Evolutionary conservation across 192 early-diverging fungal genomes (phyloP), one percentile per base, ranked within the genome.

Genomic region (Coemansia sp.): DNA sequence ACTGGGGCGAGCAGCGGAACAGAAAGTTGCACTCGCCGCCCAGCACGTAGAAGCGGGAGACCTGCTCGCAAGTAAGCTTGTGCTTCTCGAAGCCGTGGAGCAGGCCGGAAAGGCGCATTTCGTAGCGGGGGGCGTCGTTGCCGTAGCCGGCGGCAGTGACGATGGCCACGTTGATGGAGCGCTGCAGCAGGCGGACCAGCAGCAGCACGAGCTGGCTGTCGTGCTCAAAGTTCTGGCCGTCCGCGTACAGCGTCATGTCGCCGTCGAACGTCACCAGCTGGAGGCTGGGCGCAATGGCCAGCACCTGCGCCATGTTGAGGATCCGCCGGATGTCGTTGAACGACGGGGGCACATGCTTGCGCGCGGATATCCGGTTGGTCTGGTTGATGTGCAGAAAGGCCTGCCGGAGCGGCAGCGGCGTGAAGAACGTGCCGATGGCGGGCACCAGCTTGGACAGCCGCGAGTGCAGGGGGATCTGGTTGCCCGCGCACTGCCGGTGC

Each of bases 81-180:
- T 75, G 71, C 0, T 11, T 60, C 1, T 66, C 61, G 53, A 96
- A 87, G 1, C 85, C 83, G 12, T 74, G 62, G 31, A 96, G 64
- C 11, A 96, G 77, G 0, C 93, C 93, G 8, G 82, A 79, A 5
- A 96, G 74, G 14, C 93, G 67, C 32, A 76, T 61, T 69, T 94
- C 90, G 80, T 96, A 96, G 32, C 83, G 71, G 26, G 50, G 37
- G 0, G 87, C 82, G 58, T 90, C 80, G 10, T 74, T 76, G 8
- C 84, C 82, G 71, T 96, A 96, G 3, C 92, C 93, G 1, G 93
- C 93, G 12, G 93, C 93, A 7, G 93, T 96, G 10, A 96, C 93
- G 38, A 96, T 87, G 38, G 90, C 91, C 3, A 96, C 90, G 38
- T 72, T 58, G 15, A 93, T 71, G 37, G 76, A 75, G 30, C 77